Conservation (phyloP, 2,329 filamentous ascomycete genomes). For the Capronia epimyces region DNA sequence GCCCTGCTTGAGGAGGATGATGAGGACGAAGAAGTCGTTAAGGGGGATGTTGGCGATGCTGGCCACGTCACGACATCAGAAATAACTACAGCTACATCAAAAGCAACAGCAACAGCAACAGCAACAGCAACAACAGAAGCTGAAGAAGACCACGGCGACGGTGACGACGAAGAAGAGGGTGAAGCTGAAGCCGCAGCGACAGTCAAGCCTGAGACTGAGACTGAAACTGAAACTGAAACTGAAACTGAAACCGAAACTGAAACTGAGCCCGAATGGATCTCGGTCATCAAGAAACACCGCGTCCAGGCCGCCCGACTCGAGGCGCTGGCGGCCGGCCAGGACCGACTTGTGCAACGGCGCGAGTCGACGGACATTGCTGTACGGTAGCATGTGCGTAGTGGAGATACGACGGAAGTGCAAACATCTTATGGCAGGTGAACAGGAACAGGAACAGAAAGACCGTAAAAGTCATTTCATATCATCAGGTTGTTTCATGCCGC, state of each 20-base stretch:
- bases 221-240: background rate
- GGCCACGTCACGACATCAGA: background rate
- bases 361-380: constrained; percentile 12
- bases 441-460: too few species aligned
- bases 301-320: constrained; percentile 28
- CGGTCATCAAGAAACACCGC: constrained; percentile 29
- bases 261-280: constrained; percentile 37
- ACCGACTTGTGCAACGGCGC: constrained; percentile 10
- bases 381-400: too few species aligned
- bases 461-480: too few species aligned
- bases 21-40: constrained; percentile 35
- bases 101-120: too few species aligned
- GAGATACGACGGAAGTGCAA: too few species aligned
- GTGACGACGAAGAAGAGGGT: constrained; percentile 32
- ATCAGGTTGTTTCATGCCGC: too few species aligned
- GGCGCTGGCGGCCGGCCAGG: constrained; percentile 27
- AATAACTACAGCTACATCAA: background rate
- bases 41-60: constrained; percentile 40
- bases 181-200: constrained; percentile 29
- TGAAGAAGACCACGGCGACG: background rate
- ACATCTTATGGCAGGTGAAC: too few species aligned
- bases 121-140: too few species aligned
- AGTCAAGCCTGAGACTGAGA: background rate
- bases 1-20: constrained; percentile 48
- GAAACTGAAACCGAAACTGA: background rate